Conservation (phyloP, 257 asterid species). For the Ilex asprella region DNA sequence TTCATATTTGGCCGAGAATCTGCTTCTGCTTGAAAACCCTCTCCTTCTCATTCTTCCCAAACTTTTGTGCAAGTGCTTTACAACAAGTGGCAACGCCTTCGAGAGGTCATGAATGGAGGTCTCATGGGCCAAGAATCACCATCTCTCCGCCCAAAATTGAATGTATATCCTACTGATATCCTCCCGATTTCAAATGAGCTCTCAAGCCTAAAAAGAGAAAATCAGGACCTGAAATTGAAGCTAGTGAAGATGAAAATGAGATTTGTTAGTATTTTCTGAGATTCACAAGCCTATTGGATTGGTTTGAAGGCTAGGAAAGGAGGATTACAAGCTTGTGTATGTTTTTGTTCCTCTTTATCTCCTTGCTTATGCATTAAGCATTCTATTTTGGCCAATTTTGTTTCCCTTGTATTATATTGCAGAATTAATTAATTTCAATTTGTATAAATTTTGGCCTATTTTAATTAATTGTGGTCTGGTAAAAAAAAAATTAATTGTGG, state of each 20-base stretch:
- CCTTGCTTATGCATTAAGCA: too few species aligned
- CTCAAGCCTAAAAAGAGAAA: conserved; percentile 42
- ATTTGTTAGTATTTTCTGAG: not conserved
- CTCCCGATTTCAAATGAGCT: conserved; percentile 33
- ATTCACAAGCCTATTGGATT: not conserved
- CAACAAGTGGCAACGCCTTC: conserved; percentile 77
- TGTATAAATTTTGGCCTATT: too few species aligned
- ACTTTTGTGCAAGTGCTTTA: conserved; percentile 82
- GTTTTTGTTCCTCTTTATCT: too few species aligned
- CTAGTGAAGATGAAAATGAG: conserved; percentile 43
- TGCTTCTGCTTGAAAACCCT: too few species aligned
- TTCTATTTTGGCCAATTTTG: too few species aligned
- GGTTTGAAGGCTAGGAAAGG: conserved; percentile 4
- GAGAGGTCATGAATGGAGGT: conserved; percentile 50
- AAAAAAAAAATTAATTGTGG: too few species aligned
- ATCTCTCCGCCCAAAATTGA: conserved; percentile 20
- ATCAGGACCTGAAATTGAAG: conserved; percentile 67
- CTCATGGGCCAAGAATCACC: conserved; percentile 27
- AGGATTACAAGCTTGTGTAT: too few species aligned
- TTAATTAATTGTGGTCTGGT: too few species aligned
- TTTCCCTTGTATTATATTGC: too few species aligned
- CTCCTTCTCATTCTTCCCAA: too few species aligned
- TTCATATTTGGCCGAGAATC: too few species aligned
- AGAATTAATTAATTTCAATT: too few species aligned
- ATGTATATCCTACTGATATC: conserved; percentile 22